Evolutionary conservation across 2,329 filamentous ascomycete species (phyloP), one percentile per base, ranked within the genome.

Genomic region (Colletotrichum sp.): DNA sequence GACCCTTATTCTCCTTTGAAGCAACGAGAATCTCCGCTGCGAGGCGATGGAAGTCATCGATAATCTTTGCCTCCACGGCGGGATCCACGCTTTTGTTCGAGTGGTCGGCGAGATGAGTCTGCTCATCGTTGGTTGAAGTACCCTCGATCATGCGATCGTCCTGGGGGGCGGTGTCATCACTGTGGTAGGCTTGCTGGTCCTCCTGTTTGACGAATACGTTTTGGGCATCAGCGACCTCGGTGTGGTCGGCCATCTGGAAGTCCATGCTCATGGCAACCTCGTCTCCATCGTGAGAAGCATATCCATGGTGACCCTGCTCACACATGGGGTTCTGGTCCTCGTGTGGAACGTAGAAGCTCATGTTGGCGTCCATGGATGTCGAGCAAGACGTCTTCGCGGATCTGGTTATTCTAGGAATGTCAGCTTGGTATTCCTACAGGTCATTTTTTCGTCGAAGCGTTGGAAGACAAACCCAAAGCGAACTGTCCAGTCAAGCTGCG

Each of bases 21-120:
- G 43, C n/a, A 6, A 25, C 0, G 43, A 52, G 6, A 52, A 52
- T 22, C 12, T 52, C 43, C n/a, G 4, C 43, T 52, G n/a, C 43
- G 12, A 52, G 43, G 43, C 43, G n/a, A 22, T 52, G 43, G 43
- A 52, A 52, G n/a, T 0, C n/a, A 52, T 52, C 12, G 3, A 52
- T 0, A 12, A 52, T 0, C 43, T 1, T 0, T 22, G 43, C 43
- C 43, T 52, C 43, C 43, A 22, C n/a, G 43, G n/a, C n/a, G 0
- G 43, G 43, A 2, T 52, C 43, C 43, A 52, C 39, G 39, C 2
- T 28, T 32, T 32, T 32, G 30, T 32, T 32, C 30, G 22, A 22
- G 22, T 22, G 22, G 22, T 22, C 22, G 22, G 22, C 22, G 22
- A 22, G 22, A 22, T 22, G 22, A 48, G n/a, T 13, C 43, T 22